Base-by-base conservation (phyloP, 306 rosid species). In the Prunus mongolica region DNA sequence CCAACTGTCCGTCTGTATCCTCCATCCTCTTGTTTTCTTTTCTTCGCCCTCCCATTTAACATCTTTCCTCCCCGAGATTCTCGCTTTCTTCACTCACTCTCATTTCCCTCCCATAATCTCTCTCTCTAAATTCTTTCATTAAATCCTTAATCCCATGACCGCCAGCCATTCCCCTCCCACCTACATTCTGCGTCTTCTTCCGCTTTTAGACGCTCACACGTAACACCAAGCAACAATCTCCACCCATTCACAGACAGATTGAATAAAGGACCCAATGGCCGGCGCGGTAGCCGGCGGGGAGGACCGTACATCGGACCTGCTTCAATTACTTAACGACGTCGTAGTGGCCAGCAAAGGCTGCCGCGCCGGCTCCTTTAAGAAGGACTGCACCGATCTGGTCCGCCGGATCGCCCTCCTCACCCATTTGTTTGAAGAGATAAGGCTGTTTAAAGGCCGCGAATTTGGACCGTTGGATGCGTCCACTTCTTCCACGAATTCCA, bases 351-450 rank as follows among this genome's bases (percentile, higher is more conserved):
- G 47, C 5, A 73, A 60, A 4, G 47, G 49, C 32, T 61, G 75
- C 55, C 56, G 69, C 70, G 89, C 76, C 12, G 84, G 81, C n/a
- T 19, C 74, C 51, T 92, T 90, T 85, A 88, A 73, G 83, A 95
- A 83, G 80, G 99, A 92, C 71, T 90, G 93, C 77, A 89, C 92
- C 84, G 99, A 95, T 90, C 93, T 95, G 63, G 92, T 91, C 62
- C 96, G 97, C 51, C 92, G 97, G 96, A 95, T 95, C 89, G 88
- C 95, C 18, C 86, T 95, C 28, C 88, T 95, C n/a, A 74, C 92
- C 30, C 92, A 95, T 79, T 76, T 95, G 76, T 84, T 90, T 18
- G 97, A 95, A 78, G 99, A 95, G 81, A 86, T 95, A 74, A 77
- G 77, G 77, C 93, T 90, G 18, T 80, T 85, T n/a, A 82, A 88